phyloP scores from a whole-genome alignment of 306 rosid species.

The Comarum palustre region DNA sequence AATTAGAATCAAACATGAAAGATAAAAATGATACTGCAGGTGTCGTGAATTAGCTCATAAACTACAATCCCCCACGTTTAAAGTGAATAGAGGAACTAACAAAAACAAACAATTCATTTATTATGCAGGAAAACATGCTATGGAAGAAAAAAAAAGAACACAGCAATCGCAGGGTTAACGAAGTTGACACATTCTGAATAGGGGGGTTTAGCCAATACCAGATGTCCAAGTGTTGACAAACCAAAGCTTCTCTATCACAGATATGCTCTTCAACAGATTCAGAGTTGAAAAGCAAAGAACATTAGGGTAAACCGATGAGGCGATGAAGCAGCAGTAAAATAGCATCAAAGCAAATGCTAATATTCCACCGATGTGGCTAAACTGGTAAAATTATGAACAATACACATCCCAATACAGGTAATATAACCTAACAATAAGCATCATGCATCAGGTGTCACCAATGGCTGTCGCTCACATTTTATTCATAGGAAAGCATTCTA shows the following conservation, averaged over 20 bases:
- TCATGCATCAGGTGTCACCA: neutral
- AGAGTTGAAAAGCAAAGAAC: neutral
- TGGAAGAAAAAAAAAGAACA: neutral
- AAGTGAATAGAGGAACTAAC: neutral
- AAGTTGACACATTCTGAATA: neutral
- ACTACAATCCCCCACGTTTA: neutral
- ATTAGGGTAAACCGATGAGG: neutral
- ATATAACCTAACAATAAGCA: neutral
- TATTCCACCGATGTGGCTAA: neutral
- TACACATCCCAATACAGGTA: neutral
- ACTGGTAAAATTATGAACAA: neutral
- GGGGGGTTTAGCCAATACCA: neutral
- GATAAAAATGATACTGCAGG: neutral
- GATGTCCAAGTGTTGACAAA: neutral
- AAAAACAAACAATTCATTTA: neutral
- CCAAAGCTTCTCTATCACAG: neutral
- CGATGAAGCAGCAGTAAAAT: neutral
- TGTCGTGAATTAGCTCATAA: neutral
- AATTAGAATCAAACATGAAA: constrained; percentile 28
- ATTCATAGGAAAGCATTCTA: neutral
- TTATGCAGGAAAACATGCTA: neutral
- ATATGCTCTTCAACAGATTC: neutral
- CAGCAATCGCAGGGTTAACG: neutral
- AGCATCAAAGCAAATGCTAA: neutral
- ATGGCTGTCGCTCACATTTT: neutral